Evolutionary conservation across 768 basidiomycete genomes (phyloP), one percentile per base, ranked within the genome.

Genomic region (Obba rivulosa): DNA sequence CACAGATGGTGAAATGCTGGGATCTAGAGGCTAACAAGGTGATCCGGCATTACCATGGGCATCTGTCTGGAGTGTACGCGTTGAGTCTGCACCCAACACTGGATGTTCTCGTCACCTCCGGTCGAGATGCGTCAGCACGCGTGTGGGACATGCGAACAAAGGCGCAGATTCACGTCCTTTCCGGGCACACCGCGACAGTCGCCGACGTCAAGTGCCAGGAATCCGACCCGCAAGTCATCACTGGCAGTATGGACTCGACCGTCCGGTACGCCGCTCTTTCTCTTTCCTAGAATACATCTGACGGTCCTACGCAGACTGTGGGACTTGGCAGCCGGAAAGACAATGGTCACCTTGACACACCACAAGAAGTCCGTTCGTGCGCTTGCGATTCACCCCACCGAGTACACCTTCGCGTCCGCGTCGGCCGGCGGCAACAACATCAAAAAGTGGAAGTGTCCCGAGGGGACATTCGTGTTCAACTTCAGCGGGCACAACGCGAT

Each of bases 111-210:
- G 92, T 97, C 39, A 99, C 96, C 0, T 82, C 88, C 3, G 96
- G 96, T 36, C 85, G 96, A 58, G 96, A 99, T 60, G 93, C 96
- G 8, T 92, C 92, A 9, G 95, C 94, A 2, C 83, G 96, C 49
- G 94, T 97, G 0, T 99, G 96, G 96, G 96, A 99, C 63, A 98
- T 99, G 95, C 83, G 96, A 34, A 95, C 94, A 25, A 95, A 97
- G 62, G 88, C 93, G 9, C 91, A 92, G 62, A 90, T 98, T 43
- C 92, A 96, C 64, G 86, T 93, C 37, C 77, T 99, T 20, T 71
- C 89, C 0, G 96, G 96, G 1, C 96, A 99, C 68, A 94, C 92
- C 0, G 92, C 80, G 18, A 99, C 96, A 0, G 86, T 99, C 39
- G 92, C 94, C 4, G 91, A 92, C 60, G 94, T 99, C 20, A 86